Evolutionary conservation across 2,329 filamentous ascomycete genomes (phyloP), one percentile per base, ranked within the genome.

Genomic region (Stromatinia cepivora): DNA sequence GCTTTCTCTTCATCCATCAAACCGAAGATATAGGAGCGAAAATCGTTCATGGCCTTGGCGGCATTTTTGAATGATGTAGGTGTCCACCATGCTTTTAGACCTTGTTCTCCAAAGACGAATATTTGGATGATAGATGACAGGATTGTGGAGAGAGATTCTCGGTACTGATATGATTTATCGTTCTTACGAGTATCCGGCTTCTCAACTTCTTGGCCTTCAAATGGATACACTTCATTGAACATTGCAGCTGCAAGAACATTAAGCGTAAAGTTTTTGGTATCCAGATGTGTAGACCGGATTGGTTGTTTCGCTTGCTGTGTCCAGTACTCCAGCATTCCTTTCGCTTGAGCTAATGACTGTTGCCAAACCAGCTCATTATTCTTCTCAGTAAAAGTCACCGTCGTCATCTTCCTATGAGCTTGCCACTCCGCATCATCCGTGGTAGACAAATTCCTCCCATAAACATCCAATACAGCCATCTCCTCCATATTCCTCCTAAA

Each of bases 171-270:
- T 0, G 48, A 68, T 11, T 28, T 62, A n/a, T 68, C 25, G 6
- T 25, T n/a, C 28, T 39, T 25, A 45, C n/a, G 5, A 28, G 9
- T 10, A 5, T 62, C 7, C 7, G 1, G 1, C 3, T 46, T 46
- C 11, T 53, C 57, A 5, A 28, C 36, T 11, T 31, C 36, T 0
- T 62, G 46, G 0, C 57, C 48, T 28, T 61, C 56, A 8, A 67
- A 61, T 31, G 54, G 66, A n/a, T 67, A 67, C 3, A 52, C n/a
- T 53, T 67, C 50, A 53, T 67, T 67, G 11, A 67, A 67, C 17
- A 67, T 17, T 5, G 46, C 66, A 22, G 46, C 46, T 31, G 66
- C 56, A 39, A 62, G 56, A 31, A 67, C 56, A 42, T 67, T 62
- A 1, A 68, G 46, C 15, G 66, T 62, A 2, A 68, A 46, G 1